Conservation (phyloP, 441 rosid species). For the Croton setiger region DNA sequence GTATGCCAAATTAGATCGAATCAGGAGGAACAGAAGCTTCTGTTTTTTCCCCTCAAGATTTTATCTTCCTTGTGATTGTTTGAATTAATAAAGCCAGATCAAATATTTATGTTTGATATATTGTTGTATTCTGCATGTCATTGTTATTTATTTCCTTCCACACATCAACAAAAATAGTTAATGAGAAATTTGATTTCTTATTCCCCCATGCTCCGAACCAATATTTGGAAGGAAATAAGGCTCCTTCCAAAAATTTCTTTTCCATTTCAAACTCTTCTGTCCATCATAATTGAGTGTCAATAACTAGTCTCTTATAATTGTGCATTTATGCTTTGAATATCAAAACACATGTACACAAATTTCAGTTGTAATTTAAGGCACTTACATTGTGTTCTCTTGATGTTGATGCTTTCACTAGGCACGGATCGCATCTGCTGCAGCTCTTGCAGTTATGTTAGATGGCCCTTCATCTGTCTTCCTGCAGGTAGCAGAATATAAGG, state of each 20-base stretch:
- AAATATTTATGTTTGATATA: not conserved
- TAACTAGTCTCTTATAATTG: not conserved
- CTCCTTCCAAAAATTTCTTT: not conserved
- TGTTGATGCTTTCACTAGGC: constrained; percentile 39
- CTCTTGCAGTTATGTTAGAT: constrained; percentile 76
- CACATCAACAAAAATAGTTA: not conserved
- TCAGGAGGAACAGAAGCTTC: not conserved
- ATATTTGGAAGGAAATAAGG: not conserved
- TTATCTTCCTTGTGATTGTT: not conserved
- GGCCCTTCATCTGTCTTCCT: constrained; percentile 80
- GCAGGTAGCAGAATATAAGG: constrained; percentile 92
- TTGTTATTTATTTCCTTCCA: constrained; percentile 6
- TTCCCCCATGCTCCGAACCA: not conserved
- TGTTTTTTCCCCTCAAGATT: not conserved
- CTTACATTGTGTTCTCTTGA: not conserved
- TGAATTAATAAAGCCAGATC: not conserved
- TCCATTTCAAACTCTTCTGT: constrained; percentile 4
- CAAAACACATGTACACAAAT: constrained; percentile 1
- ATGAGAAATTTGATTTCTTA: not conserved
- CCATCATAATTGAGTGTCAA: not conserved
- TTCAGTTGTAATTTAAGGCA: constrained; percentile 4
- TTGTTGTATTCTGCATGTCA: not conserved
- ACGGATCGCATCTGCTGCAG: constrained; percentile 74
- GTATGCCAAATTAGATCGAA: not conserved
- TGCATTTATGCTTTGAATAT: not conserved